These are phyloP conservation scores for Craterostigma plantagineum DNA, from an alignment of 257 asterid species.

Conservation along the genomic window DNA sequence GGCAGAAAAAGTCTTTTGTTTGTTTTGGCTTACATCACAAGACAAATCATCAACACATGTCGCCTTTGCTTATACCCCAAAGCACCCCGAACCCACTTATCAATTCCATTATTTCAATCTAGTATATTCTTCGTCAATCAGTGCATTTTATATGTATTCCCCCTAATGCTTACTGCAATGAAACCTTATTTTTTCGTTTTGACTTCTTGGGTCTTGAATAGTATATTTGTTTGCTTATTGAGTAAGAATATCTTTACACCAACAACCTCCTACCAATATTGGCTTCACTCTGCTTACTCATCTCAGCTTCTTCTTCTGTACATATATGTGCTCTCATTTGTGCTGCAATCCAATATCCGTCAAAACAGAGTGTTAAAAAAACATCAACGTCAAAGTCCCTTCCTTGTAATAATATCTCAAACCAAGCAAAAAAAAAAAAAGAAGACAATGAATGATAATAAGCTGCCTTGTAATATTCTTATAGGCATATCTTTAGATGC, in stretches of 20 bases:
- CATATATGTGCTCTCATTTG: constrained; percentile 14
- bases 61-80: constrained; percentile 83
- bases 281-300: constrained; percentile 10
- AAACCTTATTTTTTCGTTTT: too few species aligned
- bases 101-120: constrained; percentile 4
- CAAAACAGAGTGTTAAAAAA: background rate
- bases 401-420: constrained; percentile 2
- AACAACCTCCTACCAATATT: constrained; percentile 10
- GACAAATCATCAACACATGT: constrained; percentile 36
- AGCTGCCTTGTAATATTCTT: constrained; percentile 30
- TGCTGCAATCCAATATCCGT: background rate
- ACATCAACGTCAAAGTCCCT: constrained; percentile 16
- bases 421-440: too few species aligned
- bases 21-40: constrained; percentile 60
- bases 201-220: constrained; percentile 47
- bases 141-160: too few species aligned
- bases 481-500: constrained; percentile 50
- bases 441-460: too few species aligned
- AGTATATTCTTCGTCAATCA: too few species aligned
- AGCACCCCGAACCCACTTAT: constrained; percentile 41
- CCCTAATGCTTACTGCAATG: too few species aligned
- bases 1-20: background rate
- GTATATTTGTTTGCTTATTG: constrained; percentile 17
- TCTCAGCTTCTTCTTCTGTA: constrained; percentile 1
- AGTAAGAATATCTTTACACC: too few species aligned